Base-by-base conservation (phyloP, 192 early-diverging fungal species). In the Spizellomyces punctatus region DNA sequence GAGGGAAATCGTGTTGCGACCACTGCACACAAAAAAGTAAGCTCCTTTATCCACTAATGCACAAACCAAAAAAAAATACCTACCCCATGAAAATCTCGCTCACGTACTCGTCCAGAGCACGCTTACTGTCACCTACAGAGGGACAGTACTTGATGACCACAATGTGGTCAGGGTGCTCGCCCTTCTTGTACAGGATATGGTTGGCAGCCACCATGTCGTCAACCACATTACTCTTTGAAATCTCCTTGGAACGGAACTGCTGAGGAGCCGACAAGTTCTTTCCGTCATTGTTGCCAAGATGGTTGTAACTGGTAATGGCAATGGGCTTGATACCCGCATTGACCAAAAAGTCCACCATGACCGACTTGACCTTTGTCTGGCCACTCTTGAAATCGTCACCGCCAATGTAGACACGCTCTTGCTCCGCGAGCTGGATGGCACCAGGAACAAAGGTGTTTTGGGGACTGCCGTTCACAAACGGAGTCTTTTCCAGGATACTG, bases 371-470 rank as follows among this genome's bases (percentile, higher is more conserved):
- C 90, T 99, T 99, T 76, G 97, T 99, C 79, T 99, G 97, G 48
- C 97, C 97, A 73, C 92, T 94, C 89, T 99, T 99, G 92, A 99
- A 99, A 85, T 99, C 97, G 78, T 99, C 97, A 76, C 97, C 97
- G 70, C 94, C 97, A 75, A 99, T 92, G 80, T 94, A 95, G 61
- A 92, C 90, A 70, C 84, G 84, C 75, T 98, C 81, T 62, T 89
- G 91, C 79, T 94, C 91, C 63, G 97, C 96, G 36, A 98, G 87
- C 71, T 90, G 89, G 36, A 99, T 86, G 50, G 88, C 86, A 71
- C 97, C 97, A 8, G 97, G 97, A 58, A 99, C 97, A 82, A 99
- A 96, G 69, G 97, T 98, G 91, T 99, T 99, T 83, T 99, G 97
- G 58, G 97, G 97, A 42, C 93, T 94, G 22, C 97, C 97, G 86